Conservation (phyloP, 305 asterid genomes). For the Fraxinus latifolia region DNA sequence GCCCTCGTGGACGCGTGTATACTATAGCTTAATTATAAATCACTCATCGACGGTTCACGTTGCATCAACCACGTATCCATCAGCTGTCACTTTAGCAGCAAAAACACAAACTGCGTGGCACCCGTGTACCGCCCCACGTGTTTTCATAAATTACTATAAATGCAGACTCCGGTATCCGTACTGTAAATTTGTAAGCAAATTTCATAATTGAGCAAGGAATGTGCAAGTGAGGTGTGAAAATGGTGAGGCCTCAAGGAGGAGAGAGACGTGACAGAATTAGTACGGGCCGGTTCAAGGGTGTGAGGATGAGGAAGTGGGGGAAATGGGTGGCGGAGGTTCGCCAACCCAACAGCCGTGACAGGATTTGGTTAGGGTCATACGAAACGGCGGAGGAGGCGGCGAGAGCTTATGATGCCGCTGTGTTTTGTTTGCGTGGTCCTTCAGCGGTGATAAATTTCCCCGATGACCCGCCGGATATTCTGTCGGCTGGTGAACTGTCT, state of each 20-base stretch:
- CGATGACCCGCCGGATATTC: constrained; percentile 35
- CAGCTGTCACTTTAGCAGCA: constrained; percentile 1
- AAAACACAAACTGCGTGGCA: constrained; percentile 16
- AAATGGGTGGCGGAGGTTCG: constrained; percentile 70
- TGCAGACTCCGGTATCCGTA: background rate
- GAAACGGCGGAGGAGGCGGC: constrained; percentile 57
- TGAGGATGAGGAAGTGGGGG: constrained; percentile 62
- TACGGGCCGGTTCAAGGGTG: constrained; percentile 40
- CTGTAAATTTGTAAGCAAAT: background rate
- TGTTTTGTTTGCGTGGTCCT: constrained; percentile 46
- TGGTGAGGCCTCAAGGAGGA: constrained; percentile 37
- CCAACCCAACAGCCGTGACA: constrained; percentile 54
- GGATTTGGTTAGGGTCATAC: constrained; percentile 61
- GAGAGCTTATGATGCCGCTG: constrained; percentile 63
- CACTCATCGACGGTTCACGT: background rate
- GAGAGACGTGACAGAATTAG: constrained; percentile 23
- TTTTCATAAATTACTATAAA: constrained; percentile 12
- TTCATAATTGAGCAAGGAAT: background rate
- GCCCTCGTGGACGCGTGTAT: constrained; percentile 25
- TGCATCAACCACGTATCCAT: constrained; percentile 5
- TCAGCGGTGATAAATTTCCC: constrained; percentile 51
- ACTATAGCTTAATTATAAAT: background rate
- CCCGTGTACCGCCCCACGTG: constrained; percentile 26
- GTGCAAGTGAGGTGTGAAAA: background rate
- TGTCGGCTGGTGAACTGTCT: constrained; percentile 31